A percentile compares a stretch with the other conserved stretches of the same genome.
Conservation (phyloP, 2,329 filamentous ascomycete genomes). For the Whalleya microplaca region DNA sequence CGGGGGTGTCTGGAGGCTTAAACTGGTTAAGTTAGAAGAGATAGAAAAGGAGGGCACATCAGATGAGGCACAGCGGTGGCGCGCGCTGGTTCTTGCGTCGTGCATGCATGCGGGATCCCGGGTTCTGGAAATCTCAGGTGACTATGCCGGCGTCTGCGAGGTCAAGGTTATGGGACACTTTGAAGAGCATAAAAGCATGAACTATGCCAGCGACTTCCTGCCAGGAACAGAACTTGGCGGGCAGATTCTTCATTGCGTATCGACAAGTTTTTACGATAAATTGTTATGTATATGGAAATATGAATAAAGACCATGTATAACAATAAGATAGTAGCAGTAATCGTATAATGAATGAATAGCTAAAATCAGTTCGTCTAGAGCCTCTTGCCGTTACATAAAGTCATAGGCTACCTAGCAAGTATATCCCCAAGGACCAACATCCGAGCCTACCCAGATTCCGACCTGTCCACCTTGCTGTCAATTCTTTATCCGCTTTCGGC, state of each 20-base stretch:
- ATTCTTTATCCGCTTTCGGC: no score
- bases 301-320: no score
- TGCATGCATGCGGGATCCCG: conserved; percentile 91
- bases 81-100: conserved; percentile 69
- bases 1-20: conserved; percentile 85
- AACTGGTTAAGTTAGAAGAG: conserved; percentile 52
- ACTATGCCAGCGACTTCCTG: conserved; percentile 81
- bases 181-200: conserved; percentile 91
- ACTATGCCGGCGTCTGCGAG: conserved; percentile 50
- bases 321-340: no score
- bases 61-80: conserved; percentile 23
- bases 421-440: neutral
- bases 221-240: conserved; percentile 38
- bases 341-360: no score
- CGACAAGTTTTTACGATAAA: conserved; percentile 79
- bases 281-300: conserved; percentile 68
- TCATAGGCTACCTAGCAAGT: no score
- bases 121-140: conserved; percentile 55
- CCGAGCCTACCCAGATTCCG: no score
- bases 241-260: conserved; percentile 55
- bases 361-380: no score
- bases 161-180: conserved; percentile 73
- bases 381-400: no score
- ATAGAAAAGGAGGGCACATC: conserved; percentile 23
- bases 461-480: no score